phyloP scores from a whole-genome alignment of 768 basidiomycete genomes.

The Russula compacta region DNA sequence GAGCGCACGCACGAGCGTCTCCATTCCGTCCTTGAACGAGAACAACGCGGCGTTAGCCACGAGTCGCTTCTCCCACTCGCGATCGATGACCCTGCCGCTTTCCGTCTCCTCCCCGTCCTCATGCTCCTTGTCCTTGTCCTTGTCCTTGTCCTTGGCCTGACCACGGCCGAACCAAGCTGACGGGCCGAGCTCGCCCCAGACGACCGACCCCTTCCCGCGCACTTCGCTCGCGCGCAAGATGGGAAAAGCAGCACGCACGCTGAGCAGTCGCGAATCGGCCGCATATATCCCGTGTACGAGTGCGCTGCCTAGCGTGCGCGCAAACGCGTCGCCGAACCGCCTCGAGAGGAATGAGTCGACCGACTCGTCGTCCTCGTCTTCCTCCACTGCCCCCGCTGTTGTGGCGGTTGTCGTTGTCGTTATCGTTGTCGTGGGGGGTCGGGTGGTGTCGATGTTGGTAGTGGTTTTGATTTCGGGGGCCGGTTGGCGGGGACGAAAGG shows the following conservation, averaged over 20 bases:
- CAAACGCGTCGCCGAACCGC: conserved; percentile 64
- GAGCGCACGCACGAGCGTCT: conserved; percentile 53
- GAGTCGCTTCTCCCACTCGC: conserved; percentile 32
- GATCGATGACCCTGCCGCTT: conserved; percentile 22
- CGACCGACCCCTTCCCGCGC: conserved; percentile 57
- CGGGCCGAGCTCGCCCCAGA: conserved; percentile 44
- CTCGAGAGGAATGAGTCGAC: conserved; percentile 69
- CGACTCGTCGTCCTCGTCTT: conserved; percentile 53
- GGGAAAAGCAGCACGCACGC: conserved; percentile 71
- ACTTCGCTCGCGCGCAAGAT: conserved; percentile 62
- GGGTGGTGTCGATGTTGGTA: background rate
- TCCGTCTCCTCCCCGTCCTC: conserved; percentile 37
- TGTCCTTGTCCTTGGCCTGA: background rate
- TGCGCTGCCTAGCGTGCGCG: conserved; percentile 64
- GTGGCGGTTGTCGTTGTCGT: background rate
- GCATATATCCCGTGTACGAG: conserved; percentile 93
- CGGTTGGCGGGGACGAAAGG: conserved; percentile 32
- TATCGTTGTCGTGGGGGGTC: background rate
- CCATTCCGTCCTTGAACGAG: conserved; percentile 72
- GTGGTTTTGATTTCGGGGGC: background rate
- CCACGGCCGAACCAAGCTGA: conserved; percentile 16
- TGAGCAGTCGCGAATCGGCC: conserved; percentile 66
- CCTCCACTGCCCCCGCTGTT: background rate
- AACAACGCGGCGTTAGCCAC: conserved; percentile 55
- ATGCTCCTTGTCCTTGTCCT: conserved; percentile 13